A percentile compares a stretch with the other conserved stretches of the same genome.
phyloP scores from a whole-genome alignment of 768 basidiomycete genomes.

The Pulveroboletus frians region DNA sequence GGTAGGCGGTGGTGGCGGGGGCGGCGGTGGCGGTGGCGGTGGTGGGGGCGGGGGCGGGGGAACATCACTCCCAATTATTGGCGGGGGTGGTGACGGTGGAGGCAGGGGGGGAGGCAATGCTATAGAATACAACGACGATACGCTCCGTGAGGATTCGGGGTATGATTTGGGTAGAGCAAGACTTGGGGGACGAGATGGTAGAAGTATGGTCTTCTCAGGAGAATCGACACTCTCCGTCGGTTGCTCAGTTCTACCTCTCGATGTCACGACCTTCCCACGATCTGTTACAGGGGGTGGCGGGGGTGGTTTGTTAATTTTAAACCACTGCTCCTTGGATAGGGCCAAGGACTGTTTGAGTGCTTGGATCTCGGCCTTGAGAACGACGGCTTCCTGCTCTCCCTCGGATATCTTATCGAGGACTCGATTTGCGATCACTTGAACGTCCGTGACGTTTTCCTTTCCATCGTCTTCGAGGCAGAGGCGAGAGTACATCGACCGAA shows the following conservation, averaged over 20 bases:
- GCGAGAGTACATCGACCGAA: constrained; percentile 83
- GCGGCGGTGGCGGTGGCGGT: constrained; percentile 29
- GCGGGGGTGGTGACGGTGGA: constrained; percentile 39
- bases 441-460: constrained; percentile 52
- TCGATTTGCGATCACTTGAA: constrained; percentile 62
- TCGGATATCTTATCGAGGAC: constrained; percentile 63
- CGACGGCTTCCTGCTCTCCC: constrained; percentile 61
- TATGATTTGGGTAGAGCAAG: constrained; percentile 1
- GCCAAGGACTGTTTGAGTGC: constrained; percentile 48
- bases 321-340: constrained; percentile 61
- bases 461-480: constrained; percentile 52
- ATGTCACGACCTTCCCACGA: constrained; percentile 4
- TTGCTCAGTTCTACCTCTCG: constrained; percentile 10
- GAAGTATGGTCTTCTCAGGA: constrained; percentile 11
- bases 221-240: not conserved
- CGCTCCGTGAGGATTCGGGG: constrained; percentile 26
- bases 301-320: constrained; percentile 61
- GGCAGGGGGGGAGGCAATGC: constrained; percentile 31
- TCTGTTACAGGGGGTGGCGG: constrained; percentile 51
- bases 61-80: not conserved
- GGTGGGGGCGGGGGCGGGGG: constrained; percentile 14
- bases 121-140: constrained; percentile 7
- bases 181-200: constrained; percentile 17
- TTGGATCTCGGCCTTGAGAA: constrained; percentile 46
- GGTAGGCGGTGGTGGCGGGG: constrained; percentile 29